Evolutionary conservation across 176 grass and related monocot genomes (phyloP).

Genomic region (Musa acuminata): DNA sequence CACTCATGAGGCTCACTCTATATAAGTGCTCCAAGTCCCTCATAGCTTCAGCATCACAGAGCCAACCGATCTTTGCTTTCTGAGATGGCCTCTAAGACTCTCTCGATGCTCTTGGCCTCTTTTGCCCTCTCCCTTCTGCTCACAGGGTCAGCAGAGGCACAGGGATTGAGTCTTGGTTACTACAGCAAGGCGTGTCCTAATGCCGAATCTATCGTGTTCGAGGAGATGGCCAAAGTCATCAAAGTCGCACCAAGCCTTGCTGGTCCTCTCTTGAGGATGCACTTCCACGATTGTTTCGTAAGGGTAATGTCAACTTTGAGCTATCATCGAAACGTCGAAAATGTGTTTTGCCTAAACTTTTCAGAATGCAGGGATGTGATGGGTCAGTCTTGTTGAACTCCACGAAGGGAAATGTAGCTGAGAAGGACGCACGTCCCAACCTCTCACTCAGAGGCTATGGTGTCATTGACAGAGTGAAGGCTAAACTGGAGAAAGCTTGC

Average conservation of each 20-base stretch:
- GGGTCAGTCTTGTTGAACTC: constrained; percentile 66
- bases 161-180: constrained; percentile 37
- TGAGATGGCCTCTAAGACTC: background rate
- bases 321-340: background rate
- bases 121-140: constrained; percentile 12
- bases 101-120: constrained; percentile 8
- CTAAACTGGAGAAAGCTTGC: constrained; percentile 53
- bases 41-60: background rate
- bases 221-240: constrained; percentile 44
- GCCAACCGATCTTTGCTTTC: background rate
- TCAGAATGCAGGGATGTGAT: constrained; percentile 54
- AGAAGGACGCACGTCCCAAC: constrained; percentile 65
- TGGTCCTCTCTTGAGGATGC: constrained; percentile 43
- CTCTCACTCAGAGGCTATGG: constrained; percentile 53
- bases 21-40: background rate
- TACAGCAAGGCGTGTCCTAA: constrained; percentile 49
- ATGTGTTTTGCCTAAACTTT: background rate
- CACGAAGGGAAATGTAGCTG: constrained; percentile 23
- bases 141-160: constrained; percentile 18
- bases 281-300: constrained; percentile 6
- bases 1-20: background rate
- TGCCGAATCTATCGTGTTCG: constrained; percentile 38
- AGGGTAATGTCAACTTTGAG: background rate
- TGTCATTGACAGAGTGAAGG: constrained; percentile 63
- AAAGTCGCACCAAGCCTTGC: constrained; percentile 60